phyloP scores from a whole-genome alignment of 1,284 basidiomycete species.

The Trichosporon asahii region DNA sequence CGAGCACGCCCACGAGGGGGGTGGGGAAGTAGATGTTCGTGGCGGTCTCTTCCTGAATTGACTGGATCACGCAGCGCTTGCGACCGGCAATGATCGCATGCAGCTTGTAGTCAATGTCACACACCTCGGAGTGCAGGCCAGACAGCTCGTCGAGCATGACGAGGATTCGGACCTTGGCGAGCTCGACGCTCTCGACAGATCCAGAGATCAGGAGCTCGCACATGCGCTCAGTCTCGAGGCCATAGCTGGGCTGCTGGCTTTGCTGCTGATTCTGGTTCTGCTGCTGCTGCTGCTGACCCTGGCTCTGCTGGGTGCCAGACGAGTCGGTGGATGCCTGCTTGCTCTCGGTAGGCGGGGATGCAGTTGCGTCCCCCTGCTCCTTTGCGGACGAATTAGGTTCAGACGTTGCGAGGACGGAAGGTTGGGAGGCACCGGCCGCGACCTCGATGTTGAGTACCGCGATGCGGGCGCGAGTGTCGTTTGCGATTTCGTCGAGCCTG shows the following conservation, averaged over 20 bases:
- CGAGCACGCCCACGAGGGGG: conserved; percentile 76
- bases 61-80: conserved; percentile 81
- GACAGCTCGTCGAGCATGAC: conserved; percentile 94
- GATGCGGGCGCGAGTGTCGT: conserved; percentile 80
- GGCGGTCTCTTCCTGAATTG: conserved; percentile 94
- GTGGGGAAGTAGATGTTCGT: conserved; percentile 96
- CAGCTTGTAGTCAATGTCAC: conserved; percentile 93
- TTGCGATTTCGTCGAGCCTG: conserved; percentile 86
- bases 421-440: conserved; percentile 26
- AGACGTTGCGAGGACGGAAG: conserved; percentile 37
- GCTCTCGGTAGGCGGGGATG: conserved; percentile 10
- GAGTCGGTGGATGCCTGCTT: conserved; percentile 10
- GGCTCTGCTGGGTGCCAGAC: background rate
- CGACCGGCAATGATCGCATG: conserved; percentile 88
- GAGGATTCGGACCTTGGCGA: conserved; percentile 82
- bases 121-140: conserved; percentile 81
- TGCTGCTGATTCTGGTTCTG: background rate
- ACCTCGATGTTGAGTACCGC: conserved; percentile 60
- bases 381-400: conserved; percentile 22
- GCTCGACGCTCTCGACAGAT: conserved; percentile 77
- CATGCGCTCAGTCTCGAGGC: conserved; percentile 86
- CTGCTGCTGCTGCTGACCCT: background rate
- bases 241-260: conserved; percentile 50
- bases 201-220: conserved; percentile 91
- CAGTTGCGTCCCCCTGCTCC: conserved; percentile 13